Percentiles rank a stretch among this genome's conserved stretches.
Evolutionary conservation across 768 basidiomycete genomes (phyloP).

Genomic region (Paxillus involutus): DNA sequence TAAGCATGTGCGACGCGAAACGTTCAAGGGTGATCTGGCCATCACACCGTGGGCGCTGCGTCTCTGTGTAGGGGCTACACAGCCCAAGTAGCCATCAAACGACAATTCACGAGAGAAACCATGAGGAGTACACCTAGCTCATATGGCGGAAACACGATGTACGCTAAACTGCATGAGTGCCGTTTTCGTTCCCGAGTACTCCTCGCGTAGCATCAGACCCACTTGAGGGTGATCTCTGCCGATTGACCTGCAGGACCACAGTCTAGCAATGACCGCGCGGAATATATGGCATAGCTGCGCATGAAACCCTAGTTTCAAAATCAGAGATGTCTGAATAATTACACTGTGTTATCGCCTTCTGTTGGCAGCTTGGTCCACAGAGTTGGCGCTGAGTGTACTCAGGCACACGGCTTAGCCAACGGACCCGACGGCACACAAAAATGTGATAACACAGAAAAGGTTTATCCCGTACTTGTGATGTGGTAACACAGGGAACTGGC

Average conservation of each 20-base stretch:
- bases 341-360: neutral
- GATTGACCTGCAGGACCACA: neutral
- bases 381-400: neutral
- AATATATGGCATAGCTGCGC: constrained; percentile 3
- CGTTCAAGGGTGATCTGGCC: constrained; percentile 3
- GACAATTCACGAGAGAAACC: neutral
- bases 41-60: constrained; percentile 4
- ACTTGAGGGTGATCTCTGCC: neutral
- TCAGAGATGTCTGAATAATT: neutral
- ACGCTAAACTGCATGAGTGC: neutral
- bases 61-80: constrained; percentile 7
- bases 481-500: too few species aligned
- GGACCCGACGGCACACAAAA: too few species aligned
- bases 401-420: neutral
- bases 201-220: constrained; percentile 1
- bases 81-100: constrained; percentile 13
- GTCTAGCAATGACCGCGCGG: constrained; percentile 1
- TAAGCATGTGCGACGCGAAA: constrained; percentile 6
- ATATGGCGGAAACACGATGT: neutral
- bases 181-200: neutral
- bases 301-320: neutral
- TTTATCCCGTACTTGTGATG: too few species aligned
- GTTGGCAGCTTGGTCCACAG: neutral
- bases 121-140: neutral
- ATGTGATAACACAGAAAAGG: too few species aligned